Evolutionary conservation across 176 grass and related monocot genomes (phyloP), one percentile per base, ranked within the genome.

Genomic region (Areca catechu): DNA sequence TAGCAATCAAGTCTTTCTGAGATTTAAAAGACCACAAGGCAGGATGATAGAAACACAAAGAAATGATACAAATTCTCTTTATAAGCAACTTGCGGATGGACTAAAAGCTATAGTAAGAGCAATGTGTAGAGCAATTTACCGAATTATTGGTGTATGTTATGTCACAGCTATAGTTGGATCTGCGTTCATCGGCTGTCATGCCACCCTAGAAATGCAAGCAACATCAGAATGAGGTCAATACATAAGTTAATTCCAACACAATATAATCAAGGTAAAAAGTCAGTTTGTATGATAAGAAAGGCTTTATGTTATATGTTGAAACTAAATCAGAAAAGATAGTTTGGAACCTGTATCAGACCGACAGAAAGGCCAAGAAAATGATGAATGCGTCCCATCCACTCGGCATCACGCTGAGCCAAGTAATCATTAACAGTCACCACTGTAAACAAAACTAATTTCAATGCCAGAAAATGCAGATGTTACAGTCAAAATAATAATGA

Each of bases 341-440:
- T 2, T 37, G 7, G 34, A 37, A 92, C 93, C 82, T 97, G 78
- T 80, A 92, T 85, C 24, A 97, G 58, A 65, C 81, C 93, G 18
- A 97, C 87, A 73, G 83, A 88, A 62, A 97, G 87, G 57, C 93
- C 84, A 57, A 97, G 83, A 73, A 97, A 91, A 16, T 78, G 78
- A 88, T 97, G 92, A 72, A 97, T 81, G 54, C 80, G 78, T 3
- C 86, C 92, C 92, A 97, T 97, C 92, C 92, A 91, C 66, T 97
- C 92, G 75, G 92, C 86, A 91, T 97, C 92, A 49, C 92, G 78
- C 63, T 80, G 75, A 34, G 92, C 92, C 83, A 97, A 82, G 80
- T 97, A 97, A 79, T 97, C 86, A 85, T 97, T 97, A 69, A 91
- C 92, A 79, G 92, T 97, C 75, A 97, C 86, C 80, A 97, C 92